Conservation (phyloP, 2,329 filamentous ascomycete genomes). For the Chrysosporium keratinophilum region DNA sequence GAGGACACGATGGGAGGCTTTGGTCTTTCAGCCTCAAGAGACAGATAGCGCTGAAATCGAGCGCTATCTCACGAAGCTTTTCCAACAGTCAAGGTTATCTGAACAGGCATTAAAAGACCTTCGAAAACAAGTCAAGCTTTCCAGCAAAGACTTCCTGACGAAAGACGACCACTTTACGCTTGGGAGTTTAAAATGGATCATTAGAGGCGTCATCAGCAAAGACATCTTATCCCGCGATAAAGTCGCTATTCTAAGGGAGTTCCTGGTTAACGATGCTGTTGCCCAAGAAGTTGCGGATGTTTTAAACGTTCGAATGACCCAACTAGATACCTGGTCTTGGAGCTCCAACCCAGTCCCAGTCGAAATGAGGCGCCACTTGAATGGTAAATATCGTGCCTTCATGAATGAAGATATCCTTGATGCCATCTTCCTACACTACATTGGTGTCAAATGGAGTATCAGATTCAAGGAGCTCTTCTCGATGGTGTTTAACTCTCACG, state of each 20-base stretch:
- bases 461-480: conserved; percentile 37
- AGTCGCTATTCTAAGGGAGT: conserved; percentile 41
- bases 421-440: conserved; percentile 45
- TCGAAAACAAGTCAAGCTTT: conserved; percentile 30
- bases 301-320: conserved; percentile 45
- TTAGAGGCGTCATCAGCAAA: conserved; percentile 41
- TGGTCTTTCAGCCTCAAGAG: conserved; percentile 44
- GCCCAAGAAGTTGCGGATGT: conserved; percentile 47
- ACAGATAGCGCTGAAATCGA: conserved; percentile 40
- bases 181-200: conserved; percentile 35
- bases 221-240: conserved; percentile 47
- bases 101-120: conserved; percentile 37
- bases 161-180: conserved; percentile 34
- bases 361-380: conserved; percentile 45
- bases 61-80: conserved; percentile 44
- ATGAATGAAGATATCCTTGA: conserved; percentile 51
- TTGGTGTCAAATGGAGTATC: conserved; percentile 45
- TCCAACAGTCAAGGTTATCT: conserved; percentile 34
- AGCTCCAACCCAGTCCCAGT: conserved; percentile 36
- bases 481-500: conserved; percentile 28
- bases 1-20: conserved; percentile 45
- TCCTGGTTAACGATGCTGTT: conserved; percentile 41
- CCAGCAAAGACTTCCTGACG: conserved; percentile 26
- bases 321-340: conserved; percentile 46
- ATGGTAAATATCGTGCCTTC: conserved; percentile 49